Evolutionary conservation across 139 green algal genomes (phyloP), one percentile per base, ranked within the genome.

Genomic region (Yamagishiella unicocca): DNA sequence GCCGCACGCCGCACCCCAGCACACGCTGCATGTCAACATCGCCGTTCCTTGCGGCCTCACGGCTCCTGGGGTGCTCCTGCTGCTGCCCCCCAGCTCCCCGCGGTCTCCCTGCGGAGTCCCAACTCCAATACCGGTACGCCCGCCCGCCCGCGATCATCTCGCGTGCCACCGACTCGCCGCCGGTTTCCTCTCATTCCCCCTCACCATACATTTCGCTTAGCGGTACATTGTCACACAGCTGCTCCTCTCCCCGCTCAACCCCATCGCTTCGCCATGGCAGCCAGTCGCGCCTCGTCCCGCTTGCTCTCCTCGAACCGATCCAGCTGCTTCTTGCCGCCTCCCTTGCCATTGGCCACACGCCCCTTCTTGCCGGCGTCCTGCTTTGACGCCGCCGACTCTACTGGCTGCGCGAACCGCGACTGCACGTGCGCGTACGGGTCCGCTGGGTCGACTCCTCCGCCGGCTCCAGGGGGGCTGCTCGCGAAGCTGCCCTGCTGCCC

Each of bases 221-320:
- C 4, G 22, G 61, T 37, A 42, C 66, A 7, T 17, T 74, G 68
- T 9, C 4, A 50, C 37, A 40, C 64, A 4, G 8, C 64, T 14
- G 24, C 37, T 12, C 68, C 12, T 21, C 42, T 7, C 55, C 27
- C 21, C 21, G 55, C 7, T 67, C 71, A 73, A 14, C 64, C 66
- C 88, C 88, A 91, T 24, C 84, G 82, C 82, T 89, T 88, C 21
- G 87, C 80, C 80, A 92, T 90, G 29, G 84, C 84, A 42, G 84
- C 72, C 22, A 90, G 72, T 45, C 88, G 82, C 42, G 66, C 83
- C 43, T 83, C 83, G 37, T 91, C 88, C 53, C 82, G 89, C 43
- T 79, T 82, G 6, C 58, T 73, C 83, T 93, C 90, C 66, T 88
- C 87, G 66, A 93, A 93, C 31, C 90, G 68, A 54, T 92, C 87